These are phyloP conservation scores for Jackrogersella multiformis DNA, from an alignment of 495 filamentous ascomycete species.

Conservation along the genomic window DNA sequence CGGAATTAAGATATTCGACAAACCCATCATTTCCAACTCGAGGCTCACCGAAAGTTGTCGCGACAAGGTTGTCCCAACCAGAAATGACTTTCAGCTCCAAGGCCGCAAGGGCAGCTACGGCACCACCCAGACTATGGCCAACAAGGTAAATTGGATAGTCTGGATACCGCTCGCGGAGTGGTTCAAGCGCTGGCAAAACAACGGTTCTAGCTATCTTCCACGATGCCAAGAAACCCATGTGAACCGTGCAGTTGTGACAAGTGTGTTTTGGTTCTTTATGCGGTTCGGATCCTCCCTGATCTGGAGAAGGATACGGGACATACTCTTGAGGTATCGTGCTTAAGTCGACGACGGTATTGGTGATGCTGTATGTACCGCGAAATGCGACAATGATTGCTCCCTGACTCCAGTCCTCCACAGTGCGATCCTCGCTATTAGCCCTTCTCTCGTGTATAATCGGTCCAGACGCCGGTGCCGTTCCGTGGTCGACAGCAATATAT, in stretches of 20 bases:
- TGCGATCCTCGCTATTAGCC: not conserved
- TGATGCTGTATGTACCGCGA: slow-evolving; percentile 90
- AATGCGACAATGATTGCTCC: slow-evolving; percentile 85
- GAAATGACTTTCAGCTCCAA: slow-evolving; percentile 66
- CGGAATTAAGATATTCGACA: slow-evolving; percentile 69
- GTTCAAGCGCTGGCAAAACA: slow-evolving; percentile 68
- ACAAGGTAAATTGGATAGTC: slow-evolving; percentile 78
- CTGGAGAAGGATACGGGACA: slow-evolving; percentile 75
- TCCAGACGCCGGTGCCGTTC: slow-evolving; percentile 56
- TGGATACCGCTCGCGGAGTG: slow-evolving; percentile 66
- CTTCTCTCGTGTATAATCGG: slow-evolving; percentile 37
- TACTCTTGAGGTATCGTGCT: slow-evolving; percentile 90
- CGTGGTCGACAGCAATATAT: slow-evolving; percentile 87
- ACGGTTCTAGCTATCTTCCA: slow-evolving; percentile 76
- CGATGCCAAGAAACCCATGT: slow-evolving; percentile 85
- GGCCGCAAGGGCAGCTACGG: slow-evolving; percentile 86
- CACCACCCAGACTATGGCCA: slow-evolving; percentile 92
- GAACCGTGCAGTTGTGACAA: slow-evolving; percentile 89
- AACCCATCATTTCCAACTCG: slow-evolving; percentile 80
- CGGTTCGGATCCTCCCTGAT: slow-evolving; percentile 49
- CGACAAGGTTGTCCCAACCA: slow-evolving; percentile 69
- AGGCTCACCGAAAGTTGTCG: slow-evolving; percentile 96
- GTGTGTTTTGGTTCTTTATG: slow-evolving; percentile 46
- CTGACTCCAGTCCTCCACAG: slow-evolving; percentile 9
- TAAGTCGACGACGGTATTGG: slow-evolving; percentile 89